phyloP scores from a whole-genome alignment of 179 eudicot species.

The Spinacia oleracea region DNA sequence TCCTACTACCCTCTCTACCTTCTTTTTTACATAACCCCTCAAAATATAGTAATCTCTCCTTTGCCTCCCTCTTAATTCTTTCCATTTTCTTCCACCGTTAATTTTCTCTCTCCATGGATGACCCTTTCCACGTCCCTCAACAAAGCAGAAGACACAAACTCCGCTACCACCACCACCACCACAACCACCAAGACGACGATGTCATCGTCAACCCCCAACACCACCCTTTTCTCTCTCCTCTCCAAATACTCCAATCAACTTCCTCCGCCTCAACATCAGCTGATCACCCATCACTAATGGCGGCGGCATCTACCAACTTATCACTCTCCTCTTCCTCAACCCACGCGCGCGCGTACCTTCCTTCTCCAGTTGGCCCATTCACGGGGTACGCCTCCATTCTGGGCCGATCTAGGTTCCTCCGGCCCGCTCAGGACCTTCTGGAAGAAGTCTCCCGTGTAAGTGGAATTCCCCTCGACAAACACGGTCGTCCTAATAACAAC shows the following conservation, averaged over 20 bases:
- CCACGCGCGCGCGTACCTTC: slow-evolving; percentile 30
- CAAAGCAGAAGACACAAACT: slow-evolving; percentile 45
- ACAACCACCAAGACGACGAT: slow-evolving; percentile 9
- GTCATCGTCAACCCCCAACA: neutral
- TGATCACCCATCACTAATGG: neutral
- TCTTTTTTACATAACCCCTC: neutral
- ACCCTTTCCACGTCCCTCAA: slow-evolving; percentile 42
- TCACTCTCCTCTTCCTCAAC: slow-evolving; percentile 36
- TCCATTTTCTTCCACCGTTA: neutral
- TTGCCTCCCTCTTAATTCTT: neutral
- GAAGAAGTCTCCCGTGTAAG: slow-evolving; percentile 57
- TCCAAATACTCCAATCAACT: neutral
- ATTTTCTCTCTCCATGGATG: slow-evolving; percentile 26
- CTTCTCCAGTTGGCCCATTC: slow-evolving; percentile 70
- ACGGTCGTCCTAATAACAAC: slow-evolving; percentile 9
- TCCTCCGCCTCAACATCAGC: slow-evolving; percentile 3
- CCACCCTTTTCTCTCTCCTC: slow-evolving; percentile 19
- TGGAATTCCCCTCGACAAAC: slow-evolving; percentile 25
- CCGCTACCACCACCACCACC: slow-evolving; percentile 14
- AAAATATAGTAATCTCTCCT: neutral
- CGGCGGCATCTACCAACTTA: slow-evolving; percentile 6
- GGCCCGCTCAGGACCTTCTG: slow-evolving; percentile 75
- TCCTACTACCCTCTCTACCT: neutral
- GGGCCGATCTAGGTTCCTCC: slow-evolving; percentile 74
- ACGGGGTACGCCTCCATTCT: slow-evolving; percentile 84